Conservation (phyloP, 345 rosid species). For the Viola odorata region DNA sequence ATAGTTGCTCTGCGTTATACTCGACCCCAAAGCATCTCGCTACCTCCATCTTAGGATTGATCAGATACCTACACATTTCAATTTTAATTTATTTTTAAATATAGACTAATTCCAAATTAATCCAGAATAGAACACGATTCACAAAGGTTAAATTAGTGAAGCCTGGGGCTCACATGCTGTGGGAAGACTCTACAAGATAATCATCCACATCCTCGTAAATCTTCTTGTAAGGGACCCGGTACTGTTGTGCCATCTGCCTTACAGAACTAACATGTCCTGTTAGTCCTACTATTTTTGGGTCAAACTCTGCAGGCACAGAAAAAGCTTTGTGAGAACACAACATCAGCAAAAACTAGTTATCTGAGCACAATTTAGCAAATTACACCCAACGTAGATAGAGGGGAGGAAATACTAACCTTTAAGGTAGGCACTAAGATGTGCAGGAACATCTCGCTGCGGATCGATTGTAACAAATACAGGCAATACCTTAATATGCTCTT, state of each 20-base stretch:
- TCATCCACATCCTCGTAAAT: conserved; percentile 84
- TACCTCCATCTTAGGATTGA: conserved; percentile 82
- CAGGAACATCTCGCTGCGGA: conserved; percentile 77
- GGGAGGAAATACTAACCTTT: conserved; percentile 43
- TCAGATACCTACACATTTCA: conserved; percentile 52
- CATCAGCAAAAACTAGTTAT: conserved; percentile 11
- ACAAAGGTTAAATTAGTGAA: neutral
- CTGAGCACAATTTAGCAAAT: neutral
- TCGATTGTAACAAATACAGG: conserved; percentile 85
- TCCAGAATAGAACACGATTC: neutral
- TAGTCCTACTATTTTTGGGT: conserved; percentile 61
- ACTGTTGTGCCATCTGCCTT: conserved; percentile 87
- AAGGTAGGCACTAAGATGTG: conserved; percentile 72
- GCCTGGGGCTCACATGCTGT: conserved; percentile 51
- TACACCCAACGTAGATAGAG: neutral
- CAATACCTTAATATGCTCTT: conserved; percentile 46
- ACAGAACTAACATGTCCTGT: conserved; percentile 59
- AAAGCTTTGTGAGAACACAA: conserved; percentile 1
- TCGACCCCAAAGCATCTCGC: conserved; percentile 69
- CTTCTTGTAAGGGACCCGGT: conserved; percentile 73
- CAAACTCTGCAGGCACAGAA: conserved; percentile 55
- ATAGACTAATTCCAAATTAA: neutral
- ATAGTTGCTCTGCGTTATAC: conserved; percentile 57
- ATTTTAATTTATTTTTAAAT: neutral
- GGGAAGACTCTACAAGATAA: conserved; percentile 79